Percentiles rank a stretch among this genome's conserved stretches.
phyloP scores from a whole-genome alignment of 352 stramenopile species.

The Globisporangium apiculatum region DNA sequence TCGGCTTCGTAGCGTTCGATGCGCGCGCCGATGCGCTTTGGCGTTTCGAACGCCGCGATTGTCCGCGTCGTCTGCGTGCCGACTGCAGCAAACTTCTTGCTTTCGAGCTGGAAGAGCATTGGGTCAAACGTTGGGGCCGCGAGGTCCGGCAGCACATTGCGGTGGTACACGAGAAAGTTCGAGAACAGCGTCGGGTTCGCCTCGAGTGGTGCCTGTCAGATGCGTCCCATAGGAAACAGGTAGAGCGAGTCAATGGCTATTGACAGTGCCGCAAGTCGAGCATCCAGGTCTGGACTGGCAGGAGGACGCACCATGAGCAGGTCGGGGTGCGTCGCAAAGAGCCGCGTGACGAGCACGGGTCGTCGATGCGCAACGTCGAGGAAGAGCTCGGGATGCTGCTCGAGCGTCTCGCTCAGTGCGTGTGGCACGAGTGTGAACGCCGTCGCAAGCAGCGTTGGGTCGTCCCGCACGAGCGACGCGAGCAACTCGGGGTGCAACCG shows the following conservation, averaged over 20 bases:
- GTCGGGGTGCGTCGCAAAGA: conserved; percentile 65
- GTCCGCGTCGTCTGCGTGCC: conserved; percentile 35
- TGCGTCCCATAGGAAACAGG: neutral
- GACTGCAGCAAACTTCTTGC: conserved; percentile 27
- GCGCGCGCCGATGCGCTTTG: conserved; percentile 27
- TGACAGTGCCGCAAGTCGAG: neutral
- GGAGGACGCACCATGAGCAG: conserved; percentile 38
- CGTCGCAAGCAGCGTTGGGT: conserved; percentile 31
- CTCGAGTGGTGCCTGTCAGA: conserved; percentile 51
- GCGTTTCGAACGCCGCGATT: conserved; percentile 19
- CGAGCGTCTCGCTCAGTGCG: conserved; percentile 47
- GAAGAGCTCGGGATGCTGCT: conserved; percentile 60
- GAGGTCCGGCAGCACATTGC: conserved; percentile 49
- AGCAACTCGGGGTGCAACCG: conserved; percentile 44
- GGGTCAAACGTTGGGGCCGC: conserved; percentile 46
- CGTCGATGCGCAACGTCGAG: conserved; percentile 61
- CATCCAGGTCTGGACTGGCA: neutral
- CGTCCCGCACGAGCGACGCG: conserved; percentile 39
- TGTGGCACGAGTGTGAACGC: conserved; percentile 52
- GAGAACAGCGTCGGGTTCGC: conserved; percentile 64
- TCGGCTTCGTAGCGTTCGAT: conserved; percentile 33
- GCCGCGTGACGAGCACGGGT: conserved; percentile 38
- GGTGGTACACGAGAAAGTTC: conserved; percentile 55
- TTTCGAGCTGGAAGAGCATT: conserved; percentile 41
- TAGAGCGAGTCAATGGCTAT: neutral